Conservation (phyloP, 306 rosid species). For the Cajanus cajan region DNA sequence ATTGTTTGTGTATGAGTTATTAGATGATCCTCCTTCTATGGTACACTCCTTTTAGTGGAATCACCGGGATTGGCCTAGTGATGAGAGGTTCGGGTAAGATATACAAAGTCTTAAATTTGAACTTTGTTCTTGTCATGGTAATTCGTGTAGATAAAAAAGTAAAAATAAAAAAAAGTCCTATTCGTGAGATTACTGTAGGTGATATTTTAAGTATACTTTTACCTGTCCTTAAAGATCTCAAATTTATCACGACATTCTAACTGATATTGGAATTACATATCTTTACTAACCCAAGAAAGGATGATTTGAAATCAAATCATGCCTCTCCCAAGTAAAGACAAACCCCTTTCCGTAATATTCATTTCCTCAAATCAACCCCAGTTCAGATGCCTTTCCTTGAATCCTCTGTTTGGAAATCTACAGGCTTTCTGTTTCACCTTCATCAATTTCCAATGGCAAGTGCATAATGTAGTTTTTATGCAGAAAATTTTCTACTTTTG, state of each 20-base stretch:
- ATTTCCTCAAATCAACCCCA: neutral
- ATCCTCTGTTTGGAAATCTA: neutral
- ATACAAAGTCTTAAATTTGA: too few relatives aligned
- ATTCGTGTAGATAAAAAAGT: too few relatives aligned
- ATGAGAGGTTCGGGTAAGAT: too few relatives aligned
- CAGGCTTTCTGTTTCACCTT: neutral
- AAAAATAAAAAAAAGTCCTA: too few relatives aligned
- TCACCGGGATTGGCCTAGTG: too few relatives aligned
- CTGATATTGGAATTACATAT: neutral
- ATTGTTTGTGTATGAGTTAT: conserved; percentile 39
- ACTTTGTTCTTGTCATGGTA: too few relatives aligned
- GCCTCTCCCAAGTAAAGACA: neutral
- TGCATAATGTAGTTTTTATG: neutral
- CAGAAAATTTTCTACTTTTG: neutral
- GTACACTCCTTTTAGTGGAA: neutral
- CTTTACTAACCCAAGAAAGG: neutral
- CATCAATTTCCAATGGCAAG: neutral
- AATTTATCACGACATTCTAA: neutral
- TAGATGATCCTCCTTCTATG: conserved; percentile 27
- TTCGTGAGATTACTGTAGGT: neutral
- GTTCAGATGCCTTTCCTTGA: neutral
- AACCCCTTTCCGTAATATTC: neutral
- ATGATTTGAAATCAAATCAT: neutral
- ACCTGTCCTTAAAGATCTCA: neutral
- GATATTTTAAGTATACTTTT: neutral